Base-by-base conservation (phyloP, 768 basidiomycete genomes). In the Pholiota conissans region DNA sequence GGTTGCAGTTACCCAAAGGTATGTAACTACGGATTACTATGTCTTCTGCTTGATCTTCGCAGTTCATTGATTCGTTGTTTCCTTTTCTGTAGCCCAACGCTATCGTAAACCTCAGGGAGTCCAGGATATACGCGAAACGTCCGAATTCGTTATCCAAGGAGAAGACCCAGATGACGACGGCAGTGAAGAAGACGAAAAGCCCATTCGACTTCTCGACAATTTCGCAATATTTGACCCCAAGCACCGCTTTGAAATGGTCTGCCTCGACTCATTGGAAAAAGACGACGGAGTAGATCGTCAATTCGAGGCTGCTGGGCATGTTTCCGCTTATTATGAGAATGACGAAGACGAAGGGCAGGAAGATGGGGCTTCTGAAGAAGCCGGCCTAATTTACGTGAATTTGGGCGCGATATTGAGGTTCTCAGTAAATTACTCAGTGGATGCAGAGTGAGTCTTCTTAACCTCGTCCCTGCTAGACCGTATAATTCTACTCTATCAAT, bases 261-360 rank as follows among this genome's bases (percentile, higher is more conserved):
- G 81, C 2, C 74, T 87, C 5, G 73, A 73, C 28, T 66, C 70
- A 1, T 72, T 87, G 42, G 82, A 81, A 29, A 65, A 72, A 30
- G 74, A 77, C 5, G 76, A 78, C 32, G 75, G 68, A 2, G 63
- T 69, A 13, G 73, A 74, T 55, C 71, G 74, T 7, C 63, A 73
- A 16, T 74, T 86, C 45, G 79, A 82, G 57, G 89, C 79, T 4
- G 83, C 80, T 0, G 90, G 90, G 1, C 61, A 69, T n/a, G 81
- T 83, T 1, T 62, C 67, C 10, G 74, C 85, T 0, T 72, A 73
- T 30, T 79, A 77, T 45, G 73, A 74, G 14, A 73, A 77, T 37
- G 84, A 87, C 3, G 87, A 89, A 53, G 86, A 87, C 52, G 83
- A 79, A 20, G 86, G 80, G 0, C 82, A 86, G 56, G 83, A 86